Conservation (phyloP, 805 yeast genomes). For the Brettanomyces custersianus region DNA sequence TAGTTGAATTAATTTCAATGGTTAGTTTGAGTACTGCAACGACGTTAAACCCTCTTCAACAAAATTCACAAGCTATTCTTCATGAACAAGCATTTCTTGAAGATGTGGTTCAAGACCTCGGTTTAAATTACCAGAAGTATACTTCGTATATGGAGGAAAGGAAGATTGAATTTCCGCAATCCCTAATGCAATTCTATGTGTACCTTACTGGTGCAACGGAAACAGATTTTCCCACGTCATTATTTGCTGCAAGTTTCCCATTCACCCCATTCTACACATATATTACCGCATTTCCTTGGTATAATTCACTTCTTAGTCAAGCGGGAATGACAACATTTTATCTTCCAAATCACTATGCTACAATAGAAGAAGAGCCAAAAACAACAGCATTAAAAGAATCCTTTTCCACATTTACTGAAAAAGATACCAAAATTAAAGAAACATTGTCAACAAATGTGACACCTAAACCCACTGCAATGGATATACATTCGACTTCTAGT, state of each 20-base stretch:
- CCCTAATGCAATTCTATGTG: conserved; percentile 22
- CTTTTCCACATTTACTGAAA: background rate
- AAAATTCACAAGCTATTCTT: conserved; percentile 23
- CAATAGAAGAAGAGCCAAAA: conserved; percentile 5
- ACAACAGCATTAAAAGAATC: conserved; percentile 4
- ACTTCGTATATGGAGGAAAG: conserved; percentile 27
- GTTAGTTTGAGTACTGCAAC: no score
- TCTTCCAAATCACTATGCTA: conserved; percentile 22
- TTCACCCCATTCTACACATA: conserved; percentile 24
- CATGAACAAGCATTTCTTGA: conserved; percentile 24
- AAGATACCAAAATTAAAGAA: background rate
- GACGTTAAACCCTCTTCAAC: conserved; percentile 16
- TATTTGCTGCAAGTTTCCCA: conserved; percentile 23
- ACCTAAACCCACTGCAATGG: background rate
- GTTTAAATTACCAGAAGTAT: conserved; percentile 19
- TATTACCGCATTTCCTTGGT: conserved; percentile 27
- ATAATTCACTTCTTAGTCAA: conserved; percentile 16
- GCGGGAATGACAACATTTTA: conserved; percentile 19
- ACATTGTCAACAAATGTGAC: background rate
- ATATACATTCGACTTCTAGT: background rate
- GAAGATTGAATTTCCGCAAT: conserved; percentile 20
- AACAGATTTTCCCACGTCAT: conserved; percentile 15
- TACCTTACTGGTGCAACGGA: conserved; percentile 11
- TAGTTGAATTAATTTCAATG: no score
- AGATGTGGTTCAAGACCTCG: conserved; percentile 25